Base-by-base conservation (phyloP, 2,329 filamentous ascomycete species). In the Monosporascus sp. region DNA sequence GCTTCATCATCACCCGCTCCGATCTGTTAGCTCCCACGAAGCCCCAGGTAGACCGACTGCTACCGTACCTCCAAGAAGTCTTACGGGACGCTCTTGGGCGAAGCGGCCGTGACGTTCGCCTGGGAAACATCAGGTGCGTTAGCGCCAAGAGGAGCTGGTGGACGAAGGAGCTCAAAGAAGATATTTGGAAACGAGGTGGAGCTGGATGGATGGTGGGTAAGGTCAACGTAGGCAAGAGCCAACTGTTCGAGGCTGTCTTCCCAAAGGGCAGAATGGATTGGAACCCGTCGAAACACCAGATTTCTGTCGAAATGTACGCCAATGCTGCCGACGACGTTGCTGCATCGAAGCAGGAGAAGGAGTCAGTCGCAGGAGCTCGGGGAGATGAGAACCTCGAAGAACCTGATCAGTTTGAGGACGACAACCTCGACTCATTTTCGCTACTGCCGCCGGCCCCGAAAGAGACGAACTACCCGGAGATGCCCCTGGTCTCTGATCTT, bases 141-240 rank as follows among this genome's bases (percentile, higher is more conserved):
- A 97, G 92, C 64, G 85, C 93, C 9, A 88, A 88, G 65, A 79
- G 89, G 54, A 81, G 82, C 9, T 99, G 95, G 94, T 97, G 93
- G 90, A 96, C 92, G 0, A 88, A 82, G 60, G 78, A 88, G 49
- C 74, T 99, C 52, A 96, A 90, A 69, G 86, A 96, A 61, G 87
- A 92, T 48, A 91, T 99, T 47, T 92, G 85, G 80, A 74, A 85
- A 44, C 82, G 89, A 48, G 91, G 91, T 4, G 93, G 93, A 5
- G 94, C 86, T 17, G 87, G 89, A 17, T 99, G 94, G 93, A 86
- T 99, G 78, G 88, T 99, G 3, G 94, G 94, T n/a, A 97, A 96
- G 70, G 91, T 91, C 58, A 99, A 99, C 66, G 95, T 97, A 2
- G 95, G 94, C 24, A 99, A 99, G 72, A 97, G 93, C 63, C 87